Evolutionary conservation across 2,329 filamentous ascomycete species (phyloP), one percentile per base, ranked within the genome.

Genomic region (Talaromyces islandicus): DNA sequence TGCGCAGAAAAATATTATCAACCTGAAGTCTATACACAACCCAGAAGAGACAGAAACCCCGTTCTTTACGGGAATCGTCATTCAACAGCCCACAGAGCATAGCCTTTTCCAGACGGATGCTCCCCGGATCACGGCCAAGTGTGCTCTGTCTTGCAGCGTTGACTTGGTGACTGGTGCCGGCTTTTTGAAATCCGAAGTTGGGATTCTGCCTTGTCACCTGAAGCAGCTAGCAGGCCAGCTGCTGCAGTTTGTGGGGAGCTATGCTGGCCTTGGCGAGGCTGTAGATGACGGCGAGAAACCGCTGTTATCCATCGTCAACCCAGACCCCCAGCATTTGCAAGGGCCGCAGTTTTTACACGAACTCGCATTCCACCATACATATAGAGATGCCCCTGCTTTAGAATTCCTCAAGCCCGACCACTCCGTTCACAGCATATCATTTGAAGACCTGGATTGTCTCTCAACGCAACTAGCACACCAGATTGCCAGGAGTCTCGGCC

Each of bases 261-360:
- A 71, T 57, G 62, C 64, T 11, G 55, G 64, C 5, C 30, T 51
- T 38, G 60, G 60, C 24, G 60, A 60, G 57, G 53, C 62, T 38
- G 52, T 60, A 55, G 14, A 66, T 43, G 57, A 48, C 30, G 54
- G 57, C 2, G 64, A 63, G 30, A 10, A 41, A 21, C 21, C 58
- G 19, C 66, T 68, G 43, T 70, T 84, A 43, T 86, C 85, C 6
- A 80, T 88, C 65, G 71, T 85, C 58, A 89, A 90, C 70, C 74
- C 78, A 48, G 70, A 77, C 30, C 85, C 87, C 30, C 69, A 68
- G 52, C 67, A 72, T 35, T 68, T 88, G 14, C 70, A 78, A 25
- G 87, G 87, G 11, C 83, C 85, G 21, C 64, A 70, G 32, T 72
- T 86, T 19, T 78, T 88, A 21, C 86, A 88, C 71, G 73, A 89